Evolutionary conservation across 1,284 basidiomycete species (phyloP).

Genomic region (Boletus smithii): DNA sequence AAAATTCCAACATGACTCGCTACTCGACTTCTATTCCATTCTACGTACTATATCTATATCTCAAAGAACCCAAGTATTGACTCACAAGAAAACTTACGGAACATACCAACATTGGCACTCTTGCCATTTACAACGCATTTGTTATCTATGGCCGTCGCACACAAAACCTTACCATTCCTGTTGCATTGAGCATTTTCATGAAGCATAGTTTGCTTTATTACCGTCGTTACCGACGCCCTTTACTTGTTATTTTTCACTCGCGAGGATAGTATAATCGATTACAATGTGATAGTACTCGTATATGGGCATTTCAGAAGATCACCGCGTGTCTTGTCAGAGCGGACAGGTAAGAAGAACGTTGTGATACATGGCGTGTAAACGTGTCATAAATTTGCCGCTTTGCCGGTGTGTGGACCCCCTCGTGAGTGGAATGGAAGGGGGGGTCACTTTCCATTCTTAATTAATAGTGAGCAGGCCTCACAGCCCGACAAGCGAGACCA

Average conservation of each 20-base stretch:
- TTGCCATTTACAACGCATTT: constrained; percentile 33
- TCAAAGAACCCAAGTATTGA: constrained; percentile 33
- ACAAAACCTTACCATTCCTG: constrained; percentile 24
- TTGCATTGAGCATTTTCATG: constrained; percentile 32
- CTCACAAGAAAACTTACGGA: constrained; percentile 34
- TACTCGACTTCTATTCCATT: constrained; percentile 32
- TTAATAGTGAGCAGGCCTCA: constrained; percentile 22
- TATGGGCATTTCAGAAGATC: background rate
- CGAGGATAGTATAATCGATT: constrained; percentile 9
- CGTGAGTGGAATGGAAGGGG: constrained; percentile 23
- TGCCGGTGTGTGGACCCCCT: constrained; percentile 11
- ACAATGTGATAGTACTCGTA: constrained; percentile 10
- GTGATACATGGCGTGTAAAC: constrained; percentile 11
- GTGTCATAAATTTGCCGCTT: constrained; percentile 6
- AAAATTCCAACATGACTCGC: constrained; percentile 27
- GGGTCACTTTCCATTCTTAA: constrained; percentile 32
- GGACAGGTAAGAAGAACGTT: background rate
- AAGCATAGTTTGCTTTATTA: constrained; percentile 23
- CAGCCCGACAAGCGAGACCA: constrained; percentile 32
- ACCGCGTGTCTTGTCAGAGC: too few relatives aligned
- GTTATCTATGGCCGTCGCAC: constrained; percentile 34
- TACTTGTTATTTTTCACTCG: constrained; percentile 8
- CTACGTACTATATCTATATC: constrained; percentile 39
- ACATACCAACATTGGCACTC: constrained; percentile 33
- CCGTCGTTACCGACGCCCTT: constrained; percentile 18